A percentile compares a stretch with the other conserved stretches of the same genome.
These are phyloP conservation scores for Aspergillus spinulosporus DNA, from an alignment of 2,329 filamentous ascomycete species.

Conservation along the genomic window DNA sequence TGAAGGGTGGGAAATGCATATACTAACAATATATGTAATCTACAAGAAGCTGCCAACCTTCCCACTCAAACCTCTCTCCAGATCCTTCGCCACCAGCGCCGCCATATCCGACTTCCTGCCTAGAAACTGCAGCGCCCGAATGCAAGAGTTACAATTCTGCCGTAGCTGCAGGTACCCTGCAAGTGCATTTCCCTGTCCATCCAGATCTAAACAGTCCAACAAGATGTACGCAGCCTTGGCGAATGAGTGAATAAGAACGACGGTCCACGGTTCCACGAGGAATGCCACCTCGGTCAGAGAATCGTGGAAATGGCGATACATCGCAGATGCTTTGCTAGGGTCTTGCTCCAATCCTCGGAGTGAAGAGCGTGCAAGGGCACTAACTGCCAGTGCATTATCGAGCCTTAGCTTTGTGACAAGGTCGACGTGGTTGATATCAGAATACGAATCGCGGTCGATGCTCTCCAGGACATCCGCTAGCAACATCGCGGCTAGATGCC, in stretches of 20 bases:
- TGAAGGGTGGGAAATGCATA: neutral
- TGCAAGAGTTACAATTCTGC: constrained; percentile 10
- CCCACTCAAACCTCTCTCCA: neutral
- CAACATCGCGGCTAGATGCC: constrained; percentile 58
- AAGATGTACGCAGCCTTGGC: constrained; percentile 7
- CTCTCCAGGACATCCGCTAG: constrained; percentile 56
- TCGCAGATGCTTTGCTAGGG: neutral
- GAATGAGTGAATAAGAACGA: constrained; percentile 4
- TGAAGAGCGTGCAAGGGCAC: neutral
- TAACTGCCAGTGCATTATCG: constrained; percentile 2
- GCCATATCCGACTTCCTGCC: constrained; percentile 8
- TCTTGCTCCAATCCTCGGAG: neutral
- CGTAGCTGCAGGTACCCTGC: neutral
- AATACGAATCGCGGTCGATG: constrained; percentile 45
- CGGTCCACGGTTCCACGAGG: constrained; percentile 9
- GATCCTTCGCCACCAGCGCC: neutral
- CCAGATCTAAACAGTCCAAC: neutral
- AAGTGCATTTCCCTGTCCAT: no score
- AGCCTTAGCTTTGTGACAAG: neutral
- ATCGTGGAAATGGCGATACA: constrained; percentile 6
- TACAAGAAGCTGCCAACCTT: neutral
- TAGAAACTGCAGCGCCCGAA: constrained; percentile 5
- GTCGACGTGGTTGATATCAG: neutral
- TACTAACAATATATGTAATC: no score
- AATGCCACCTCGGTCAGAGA: constrained; percentile 6